Percentiles rank a stretch among this genome's conserved stretches.
Evolutionary conservation across 2,329 filamentous ascomycete species (phyloP).

Genomic region (Elsinoe ampelina): DNA sequence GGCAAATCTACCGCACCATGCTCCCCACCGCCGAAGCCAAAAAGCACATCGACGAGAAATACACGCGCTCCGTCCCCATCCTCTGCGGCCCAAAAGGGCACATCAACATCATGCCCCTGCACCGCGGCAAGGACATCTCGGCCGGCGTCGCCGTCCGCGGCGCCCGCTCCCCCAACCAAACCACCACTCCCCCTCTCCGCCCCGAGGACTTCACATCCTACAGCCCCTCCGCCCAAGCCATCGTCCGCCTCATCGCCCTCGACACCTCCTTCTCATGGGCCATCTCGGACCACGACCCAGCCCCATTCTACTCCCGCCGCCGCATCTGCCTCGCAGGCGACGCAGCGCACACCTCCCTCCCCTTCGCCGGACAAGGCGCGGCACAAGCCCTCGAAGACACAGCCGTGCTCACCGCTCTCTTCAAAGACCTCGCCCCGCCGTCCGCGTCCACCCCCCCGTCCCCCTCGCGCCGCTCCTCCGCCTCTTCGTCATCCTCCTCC

Average conservation of each 20-base stretch:
- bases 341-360: conserved; percentile 32
- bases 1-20: conserved; percentile 26
- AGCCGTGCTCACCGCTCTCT: conserved; percentile 26
- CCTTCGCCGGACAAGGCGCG: conserved; percentile 31
- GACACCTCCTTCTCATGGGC: conserved; percentile 25
- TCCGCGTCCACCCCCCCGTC: background rate
- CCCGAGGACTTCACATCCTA: conserved; percentile 22
- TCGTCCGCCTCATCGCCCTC: conserved; percentile 22
- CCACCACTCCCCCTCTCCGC: conserved; percentile 19
- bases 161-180: conserved; percentile 18
- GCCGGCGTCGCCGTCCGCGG: conserved; percentile 24
- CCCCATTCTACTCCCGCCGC: conserved; percentile 25
- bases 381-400: conserved; percentile 33
- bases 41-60: conserved; percentile 24
- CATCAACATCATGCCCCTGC: conserved; percentile 26
- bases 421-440: conserved; percentile 14
- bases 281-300: conserved; percentile 26
- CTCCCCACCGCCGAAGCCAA: conserved; percentile 23
- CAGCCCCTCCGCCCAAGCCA: conserved; percentile 22
- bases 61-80: conserved; percentile 25
- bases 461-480: background rate
- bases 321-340: conserved; percentile 30
- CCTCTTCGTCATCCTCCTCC: conserved; percentile 5
- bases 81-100: conserved; percentile 26
- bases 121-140: conserved; percentile 23